These are phyloP conservation scores for Saccharum officinarum DNA, from an alignment of 176 grass and related monocot species.

Conservation along the genomic window DNA sequence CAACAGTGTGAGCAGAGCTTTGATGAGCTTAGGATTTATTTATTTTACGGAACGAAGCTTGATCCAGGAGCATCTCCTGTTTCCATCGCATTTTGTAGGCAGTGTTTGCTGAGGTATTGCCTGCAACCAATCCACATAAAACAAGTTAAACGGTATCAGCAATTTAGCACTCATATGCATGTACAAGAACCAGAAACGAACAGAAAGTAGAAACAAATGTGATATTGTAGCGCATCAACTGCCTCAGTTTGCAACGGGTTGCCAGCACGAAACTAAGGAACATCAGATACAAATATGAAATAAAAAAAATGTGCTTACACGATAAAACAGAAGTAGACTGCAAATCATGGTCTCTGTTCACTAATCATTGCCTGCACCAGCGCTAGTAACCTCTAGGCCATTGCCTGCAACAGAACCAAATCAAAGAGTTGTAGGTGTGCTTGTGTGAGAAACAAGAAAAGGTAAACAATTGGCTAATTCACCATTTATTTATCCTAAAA, in stretches of 20 bases:
- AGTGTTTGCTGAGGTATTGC: background rate
- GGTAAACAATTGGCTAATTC: background rate
- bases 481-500: background rate
- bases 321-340: background rate
- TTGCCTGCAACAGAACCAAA: conserved; percentile 59
- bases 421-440: background rate
- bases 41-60: background rate
- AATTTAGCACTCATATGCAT: background rate
- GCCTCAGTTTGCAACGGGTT: background rate
- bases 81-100: background rate
- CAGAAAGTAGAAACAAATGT: background rate
- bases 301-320: conserved; percentile 19
- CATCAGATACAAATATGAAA: background rate
- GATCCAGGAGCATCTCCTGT: background rate
- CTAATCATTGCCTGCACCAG: conserved; percentile 3
- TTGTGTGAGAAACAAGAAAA: background rate
- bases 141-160: background rate
- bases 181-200: background rate
- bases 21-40: conserved; percentile 11
- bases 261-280: background rate
- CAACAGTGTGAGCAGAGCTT: background rate
- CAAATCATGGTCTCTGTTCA: background rate
- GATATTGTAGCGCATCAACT: background rate
- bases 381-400: conserved; percentile 70
- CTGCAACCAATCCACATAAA: conserved; percentile 29